phyloP scores from a whole-genome alignment of 495 filamentous ascomycete species.

The Aspergillus leporis region DNA sequence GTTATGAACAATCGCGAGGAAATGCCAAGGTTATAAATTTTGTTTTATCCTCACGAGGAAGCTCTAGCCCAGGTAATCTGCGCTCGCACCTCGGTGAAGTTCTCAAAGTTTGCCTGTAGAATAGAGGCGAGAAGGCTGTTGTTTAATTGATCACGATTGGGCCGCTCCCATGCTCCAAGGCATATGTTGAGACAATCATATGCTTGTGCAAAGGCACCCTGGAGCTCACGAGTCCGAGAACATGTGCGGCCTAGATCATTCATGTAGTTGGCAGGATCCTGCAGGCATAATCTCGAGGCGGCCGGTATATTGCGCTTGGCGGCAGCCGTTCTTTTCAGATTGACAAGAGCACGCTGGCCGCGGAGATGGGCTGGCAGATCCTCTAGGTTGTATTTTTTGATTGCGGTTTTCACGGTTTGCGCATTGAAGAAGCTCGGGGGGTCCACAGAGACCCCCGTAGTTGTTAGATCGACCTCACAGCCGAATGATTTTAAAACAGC shows the following conservation, averaged over 20 bases:
- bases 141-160: background rate
- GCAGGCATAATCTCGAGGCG: constrained; percentile 49
- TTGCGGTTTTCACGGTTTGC: constrained; percentile 18
- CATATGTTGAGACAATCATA: constrained; percentile 22
- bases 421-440: constrained; percentile 45
- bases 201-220: constrained; percentile 27
- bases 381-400: constrained; percentile 4
- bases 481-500: constrained; percentile 53
- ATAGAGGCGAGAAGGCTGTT: constrained; percentile 30
- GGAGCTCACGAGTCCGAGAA: constrained; percentile 33
- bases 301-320: constrained; percentile 26
- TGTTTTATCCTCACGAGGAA: background rate
- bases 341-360: constrained; percentile 43
- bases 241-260: constrained; percentile 55
- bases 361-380: constrained; percentile 31
- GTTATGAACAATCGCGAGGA: background rate
- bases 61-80: constrained; percentile 8
- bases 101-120: constrained; percentile 39
- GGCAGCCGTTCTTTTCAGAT: constrained; percentile 34
- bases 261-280: constrained; percentile 59
- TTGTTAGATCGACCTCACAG: constrained; percentile 40
- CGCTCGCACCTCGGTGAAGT: constrained; percentile 23
- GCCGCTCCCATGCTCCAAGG: constrained; percentile 24
- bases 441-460: constrained; percentile 51
- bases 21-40: background rate